Base-by-base conservation (phyloP, 23 red algal genomes). In the Gracilaria domingensis region DNA sequence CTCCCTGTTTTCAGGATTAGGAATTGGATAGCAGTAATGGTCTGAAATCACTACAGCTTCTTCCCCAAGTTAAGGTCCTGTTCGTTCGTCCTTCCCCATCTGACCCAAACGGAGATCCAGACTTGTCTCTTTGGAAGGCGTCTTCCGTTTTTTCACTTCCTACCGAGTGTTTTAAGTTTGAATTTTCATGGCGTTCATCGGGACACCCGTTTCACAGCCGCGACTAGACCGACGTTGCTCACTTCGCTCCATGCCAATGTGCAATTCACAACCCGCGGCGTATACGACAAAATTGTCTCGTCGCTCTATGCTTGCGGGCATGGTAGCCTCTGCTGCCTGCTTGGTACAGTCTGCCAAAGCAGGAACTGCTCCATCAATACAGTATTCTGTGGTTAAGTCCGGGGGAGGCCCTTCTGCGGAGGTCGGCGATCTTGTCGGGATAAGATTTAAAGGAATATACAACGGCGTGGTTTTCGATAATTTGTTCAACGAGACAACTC, bases 401-500 rank as follows among this genome's bases (percentile, higher is more conserved):
- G 85, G 93, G 2, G 82, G 25, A 2, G 88, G 95, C 12, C 81
- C 84, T 37, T 23, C 89, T 29, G 36, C 85, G 2, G 38, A 40
- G 34, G 47, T 93, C 8, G 94, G 96, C 16, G 97, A 99, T 78
- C 90, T 99, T 21, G 94, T 99, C 34, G 94, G 90, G 9, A 95
- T 99, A 33, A 91, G 97, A 23, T 99, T 99, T 74, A 88, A 90
- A 16, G 97, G 81, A 32, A 39, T 55, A 34, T 96, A 93, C 79
- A 94, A 94, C 83, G 97, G 87, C 34, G 88, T 91, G 30, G 97
- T 95, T 4, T 98, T 98, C 59, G 94, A 99, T 62, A 95, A 99
- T 72, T 66, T 96, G 13, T 93, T 99, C 87, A 81, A 85, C 29
- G 75, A 87, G 24, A 18, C 83, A 18, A 70, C 83, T 58, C 94